Evolutionary conservation across 768 basidiomycete species (phyloP).

Genomic region (Phlegmacium glaucopus): DNA sequence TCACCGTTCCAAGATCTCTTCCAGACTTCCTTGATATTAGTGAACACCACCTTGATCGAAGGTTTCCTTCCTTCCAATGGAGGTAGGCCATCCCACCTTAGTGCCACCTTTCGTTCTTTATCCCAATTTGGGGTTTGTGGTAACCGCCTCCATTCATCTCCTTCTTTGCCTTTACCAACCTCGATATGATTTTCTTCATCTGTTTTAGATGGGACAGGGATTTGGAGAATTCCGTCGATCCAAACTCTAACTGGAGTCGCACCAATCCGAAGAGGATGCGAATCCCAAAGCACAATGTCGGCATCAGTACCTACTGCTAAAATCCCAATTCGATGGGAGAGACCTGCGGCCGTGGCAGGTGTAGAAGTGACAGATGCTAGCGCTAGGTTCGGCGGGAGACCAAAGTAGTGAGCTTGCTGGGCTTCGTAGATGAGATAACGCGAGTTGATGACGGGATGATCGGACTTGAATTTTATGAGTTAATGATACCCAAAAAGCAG

Average conservation of each 20-base stretch:
- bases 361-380: slow-evolving; percentile 64
- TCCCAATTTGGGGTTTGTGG: slow-evolving; percentile 63
- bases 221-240: slow-evolving; percentile 83
- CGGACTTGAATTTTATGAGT: slow-evolving; percentile 37
- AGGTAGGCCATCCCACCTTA: slow-evolving; percentile 69
- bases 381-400: slow-evolving; percentile 54
- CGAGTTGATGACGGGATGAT: slow-evolving; percentile 57
- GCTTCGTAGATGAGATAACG: slow-evolving; percentile 73
- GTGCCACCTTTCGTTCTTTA: slow-evolving; percentile 52
- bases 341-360: slow-evolving; percentile 63
- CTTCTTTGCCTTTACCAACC: slow-evolving; percentile 42
- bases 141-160: slow-evolving; percentile 38
- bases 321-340: slow-evolving; percentile 71
- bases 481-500: not conserved
- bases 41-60: slow-evolving; percentile 47
- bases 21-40: slow-evolving; percentile 61
- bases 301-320: slow-evolving; percentile 56
- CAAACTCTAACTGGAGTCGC: slow-evolving; percentile 75
- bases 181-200: slow-evolving; percentile 37
- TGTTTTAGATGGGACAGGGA: slow-evolving; percentile 41
- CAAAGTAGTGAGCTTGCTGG: slow-evolving; percentile 66
- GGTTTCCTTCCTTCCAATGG: slow-evolving; percentile 44
- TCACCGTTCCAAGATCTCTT: slow-evolving; percentile 25
- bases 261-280: slow-evolving; percentile 70
- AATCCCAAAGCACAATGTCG: slow-evolving; percentile 76